These are phyloP conservation scores for Batkoa obscura DNA, from an alignment of 371 early-diverging fungal species.

Conservation along the genomic window DNA sequence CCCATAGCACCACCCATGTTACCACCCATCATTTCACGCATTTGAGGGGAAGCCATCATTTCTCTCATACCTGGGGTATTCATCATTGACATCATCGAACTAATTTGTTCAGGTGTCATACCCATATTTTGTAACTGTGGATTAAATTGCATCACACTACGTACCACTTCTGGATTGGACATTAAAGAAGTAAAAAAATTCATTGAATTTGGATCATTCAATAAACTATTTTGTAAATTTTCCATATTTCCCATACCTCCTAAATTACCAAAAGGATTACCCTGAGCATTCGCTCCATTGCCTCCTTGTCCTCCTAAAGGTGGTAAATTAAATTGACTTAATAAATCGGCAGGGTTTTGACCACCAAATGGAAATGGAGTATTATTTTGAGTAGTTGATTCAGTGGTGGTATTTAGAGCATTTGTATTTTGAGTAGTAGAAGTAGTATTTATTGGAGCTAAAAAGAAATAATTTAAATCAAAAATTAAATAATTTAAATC, in stretches of 20 bases:
- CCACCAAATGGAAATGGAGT: conserved; percentile 15
- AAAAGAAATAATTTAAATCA: not conserved
- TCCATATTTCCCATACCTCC: conserved; percentile 24
- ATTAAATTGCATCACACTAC: conserved; percentile 54
- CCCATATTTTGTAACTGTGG: conserved; percentile 73
- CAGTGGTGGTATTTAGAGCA: conserved; percentile 11
- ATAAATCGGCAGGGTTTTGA: too few relatives aligned
- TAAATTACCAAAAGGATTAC: conserved; percentile 28
- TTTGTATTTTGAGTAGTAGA: conserved; percentile 11
- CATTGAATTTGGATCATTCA: not conserved
- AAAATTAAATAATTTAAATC: not conserved
- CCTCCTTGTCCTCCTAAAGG: conserved; percentile 20
- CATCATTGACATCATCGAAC: conserved; percentile 50
- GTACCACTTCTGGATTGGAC: conserved; percentile 64
- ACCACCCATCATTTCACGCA: conserved; percentile 34
- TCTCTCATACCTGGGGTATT: conserved; percentile 46
- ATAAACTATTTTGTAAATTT: conserved; percentile 22
- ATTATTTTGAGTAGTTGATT: conserved; percentile 12
- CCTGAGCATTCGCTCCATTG: conserved; percentile 18
- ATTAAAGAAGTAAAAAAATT: conserved; percentile 45
- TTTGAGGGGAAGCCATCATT: conserved; percentile 69
- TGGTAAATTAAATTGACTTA: conserved; percentile 9
- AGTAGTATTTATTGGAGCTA: conserved; percentile 7
- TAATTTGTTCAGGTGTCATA: conserved; percentile 62
- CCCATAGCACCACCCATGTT: conserved; percentile 12